Conservation (phyloP, 73 alveolate genomes). For the Halteria grandinella region DNA sequence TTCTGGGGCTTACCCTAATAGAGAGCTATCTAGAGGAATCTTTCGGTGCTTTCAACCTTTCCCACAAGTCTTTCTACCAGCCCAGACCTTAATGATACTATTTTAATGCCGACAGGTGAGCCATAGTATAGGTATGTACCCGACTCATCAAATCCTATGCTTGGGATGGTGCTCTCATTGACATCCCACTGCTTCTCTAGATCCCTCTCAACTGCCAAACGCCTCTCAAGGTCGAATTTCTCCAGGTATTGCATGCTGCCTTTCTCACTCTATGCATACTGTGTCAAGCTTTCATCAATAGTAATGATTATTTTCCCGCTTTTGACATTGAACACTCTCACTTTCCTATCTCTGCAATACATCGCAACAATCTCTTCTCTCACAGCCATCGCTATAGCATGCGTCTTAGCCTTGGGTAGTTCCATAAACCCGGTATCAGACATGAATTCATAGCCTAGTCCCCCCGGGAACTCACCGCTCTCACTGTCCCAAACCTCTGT, state of each 20-base stretch:
- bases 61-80: conserved; percentile 79
- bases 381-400: conserved; percentile 52
- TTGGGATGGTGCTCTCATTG: conserved; percentile 59
- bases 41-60: conserved; percentile 81
- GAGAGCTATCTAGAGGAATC: conserved; percentile 77
- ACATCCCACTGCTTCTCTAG: conserved; percentile 69
- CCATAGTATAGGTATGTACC: conserved; percentile 79
- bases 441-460: conserved; percentile 67
- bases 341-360: conserved; percentile 49
- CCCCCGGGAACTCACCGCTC: conserved; percentile 75
- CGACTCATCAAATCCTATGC: conserved; percentile 88
- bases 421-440: conserved; percentile 88
- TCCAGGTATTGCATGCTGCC: conserved; percentile 61
- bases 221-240: conserved; percentile 72
- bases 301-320: conserved; percentile 66
- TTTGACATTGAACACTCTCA: conserved; percentile 54
- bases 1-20: conserved; percentile 90
- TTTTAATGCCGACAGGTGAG: conserved; percentile 84
- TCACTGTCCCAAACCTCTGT: conserved; percentile 87
- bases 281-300: conserved; percentile 58
- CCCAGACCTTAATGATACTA: conserved; percentile 59
- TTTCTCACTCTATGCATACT: neutral
- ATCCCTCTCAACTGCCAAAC: conserved; percentile 73
- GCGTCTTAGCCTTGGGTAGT: conserved; percentile 59
- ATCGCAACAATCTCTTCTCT: conserved; percentile 54